These are phyloP conservation scores for Simplicillium aogashimaense DNA, from an alignment of 2,329 filamentous ascomycete genomes.

Conservation along the genomic window DNA sequence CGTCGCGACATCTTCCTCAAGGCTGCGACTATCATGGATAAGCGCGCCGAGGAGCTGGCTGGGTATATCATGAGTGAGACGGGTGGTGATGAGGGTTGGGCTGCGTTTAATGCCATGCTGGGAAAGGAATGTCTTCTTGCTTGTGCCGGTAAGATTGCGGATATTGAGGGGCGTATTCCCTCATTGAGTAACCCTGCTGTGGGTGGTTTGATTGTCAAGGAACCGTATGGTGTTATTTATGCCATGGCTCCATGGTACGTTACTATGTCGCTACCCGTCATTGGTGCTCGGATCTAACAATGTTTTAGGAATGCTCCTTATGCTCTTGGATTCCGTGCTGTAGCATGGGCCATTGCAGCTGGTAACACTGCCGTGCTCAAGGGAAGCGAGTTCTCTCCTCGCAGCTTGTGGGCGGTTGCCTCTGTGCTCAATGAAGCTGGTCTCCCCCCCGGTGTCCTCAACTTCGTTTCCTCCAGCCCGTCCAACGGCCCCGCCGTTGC, in stretches of 20 bases:
- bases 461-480: conserved; percentile 53
- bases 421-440: conserved; percentile 58
- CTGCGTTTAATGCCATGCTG: conserved; percentile 25
- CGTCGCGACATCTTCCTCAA: conserved; percentile 63
- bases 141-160: conserved; percentile 30
- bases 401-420: conserved; percentile 49
- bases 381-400: conserved; percentile 54
- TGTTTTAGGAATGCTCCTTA: conserved; percentile 38
- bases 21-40: conserved; percentile 54
- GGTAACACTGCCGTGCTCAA: conserved; percentile 67
- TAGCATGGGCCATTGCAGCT: conserved; percentile 54
- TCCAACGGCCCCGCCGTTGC: conserved; percentile 57
- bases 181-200: conserved; percentile 16
- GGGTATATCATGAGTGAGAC: conserved; percentile 47
- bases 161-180: conserved; percentile 27
- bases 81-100: conserved; percentile 26
- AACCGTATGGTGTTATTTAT: conserved; percentile 18
- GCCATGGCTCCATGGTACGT: conserved; percentile 19
- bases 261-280: not conserved
- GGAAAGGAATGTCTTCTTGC: conserved; percentile 30
- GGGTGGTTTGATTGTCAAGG: conserved; percentile 21
- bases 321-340: conserved; percentile 37
- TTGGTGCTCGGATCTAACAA: not conserved
- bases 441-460: conserved; percentile 60
- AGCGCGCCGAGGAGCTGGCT: conserved; percentile 48